These are phyloP conservation scores for Bacidia gigantensis DNA, from an alignment of 495 filamentous ascomycete genomes.

Conservation along the genomic window DNA sequence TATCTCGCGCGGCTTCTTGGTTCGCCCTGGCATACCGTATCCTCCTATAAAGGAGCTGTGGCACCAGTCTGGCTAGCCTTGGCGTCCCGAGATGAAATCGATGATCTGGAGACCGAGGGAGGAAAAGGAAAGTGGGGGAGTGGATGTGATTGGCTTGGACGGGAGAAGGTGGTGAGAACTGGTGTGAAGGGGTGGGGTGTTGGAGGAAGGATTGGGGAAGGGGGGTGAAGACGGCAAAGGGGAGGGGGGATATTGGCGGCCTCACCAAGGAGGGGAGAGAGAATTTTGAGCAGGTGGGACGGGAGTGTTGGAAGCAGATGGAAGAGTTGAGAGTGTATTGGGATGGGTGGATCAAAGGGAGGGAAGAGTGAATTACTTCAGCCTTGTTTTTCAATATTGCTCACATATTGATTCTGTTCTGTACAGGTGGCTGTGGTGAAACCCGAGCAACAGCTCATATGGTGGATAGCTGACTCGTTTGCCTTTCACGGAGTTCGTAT, in stretches of 20 bases:
- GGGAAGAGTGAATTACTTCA: background rate
- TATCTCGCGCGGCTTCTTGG: conserved; percentile 65
- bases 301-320: conserved; percentile 67
- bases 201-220: conserved; percentile 50
- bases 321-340: conserved; percentile 67
- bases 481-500: background rate
- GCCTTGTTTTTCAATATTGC: background rate
- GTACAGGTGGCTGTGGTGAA: background rate
- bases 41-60: conserved; percentile 61
- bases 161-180: conserved; percentile 47
- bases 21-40: conserved; percentile 72
- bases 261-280: conserved; percentile 49
- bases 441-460: background rate
- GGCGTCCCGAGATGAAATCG: conserved; percentile 48
- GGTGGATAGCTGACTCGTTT: background rate
- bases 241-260: conserved; percentile 34
- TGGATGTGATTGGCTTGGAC: conserved; percentile 42
- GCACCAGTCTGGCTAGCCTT: conserved; percentile 70
- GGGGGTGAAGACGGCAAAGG: conserved; percentile 31
- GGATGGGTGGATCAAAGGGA: conserved; percentile 47
- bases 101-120: conserved; percentile 40
- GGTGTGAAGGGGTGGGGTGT: conserved; percentile 79
- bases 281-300: conserved; percentile 62
- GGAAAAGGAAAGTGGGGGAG: conserved; percentile 78
- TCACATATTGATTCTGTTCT: background rate